A percentile compares a stretch with the other conserved stretches of the same genome.
phyloP scores from a whole-genome alignment of 2,329 filamentous ascomycete genomes.

The Nannizzia gypsea region DNA sequence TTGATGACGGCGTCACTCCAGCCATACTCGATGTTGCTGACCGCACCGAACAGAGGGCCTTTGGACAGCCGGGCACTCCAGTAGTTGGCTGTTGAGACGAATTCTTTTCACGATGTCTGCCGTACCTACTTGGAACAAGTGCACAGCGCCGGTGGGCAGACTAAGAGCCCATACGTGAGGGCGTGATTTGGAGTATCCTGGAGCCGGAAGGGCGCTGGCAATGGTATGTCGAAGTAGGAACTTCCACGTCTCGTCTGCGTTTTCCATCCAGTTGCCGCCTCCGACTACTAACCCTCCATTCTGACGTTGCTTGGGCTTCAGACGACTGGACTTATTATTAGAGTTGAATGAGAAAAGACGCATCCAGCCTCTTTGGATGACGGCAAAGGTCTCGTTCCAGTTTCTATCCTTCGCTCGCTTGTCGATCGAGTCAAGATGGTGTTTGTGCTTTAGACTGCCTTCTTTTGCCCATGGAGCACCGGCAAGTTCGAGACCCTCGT shows the following conservation, averaged over 20 bases:
- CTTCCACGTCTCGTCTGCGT: constrained; percentile 75
- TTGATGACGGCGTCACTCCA: constrained; percentile 80
- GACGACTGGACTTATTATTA: constrained; percentile 54
- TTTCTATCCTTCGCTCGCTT: constrained; percentile 89
- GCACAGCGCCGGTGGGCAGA: constrained; percentile 82
- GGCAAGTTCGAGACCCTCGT: constrained; percentile 80
- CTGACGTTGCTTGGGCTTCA: constrained; percentile 45
- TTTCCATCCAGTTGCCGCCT: constrained; percentile 96
- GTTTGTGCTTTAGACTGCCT: constrained; percentile 89
- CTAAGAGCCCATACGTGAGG: constrained; percentile 92
- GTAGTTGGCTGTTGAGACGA: constrained; percentile 89
- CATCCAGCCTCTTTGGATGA: constrained; percentile 88
- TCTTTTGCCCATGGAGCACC: constrained; percentile 99
- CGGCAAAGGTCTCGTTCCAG: constrained; percentile 91
- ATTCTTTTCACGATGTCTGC: constrained; percentile 89
- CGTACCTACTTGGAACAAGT: constrained; percentile 96
- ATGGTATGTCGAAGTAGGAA: constrained; percentile 86
- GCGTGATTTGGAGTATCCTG: constrained; percentile 80
- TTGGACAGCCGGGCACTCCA: constrained; percentile 93
- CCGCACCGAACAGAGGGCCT: constrained; percentile 79
- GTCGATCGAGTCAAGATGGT: constrained; percentile 80
- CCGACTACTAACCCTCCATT: constrained; percentile 62
- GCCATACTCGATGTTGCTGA: constrained; percentile 95
- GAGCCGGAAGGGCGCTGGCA: constrained; percentile 75
- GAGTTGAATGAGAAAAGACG: constrained; percentile 85